Evolutionary conservation across 192 early-diverging fungal species (phyloP).

Genomic region (Gamsiella multidivaricata): DNA sequence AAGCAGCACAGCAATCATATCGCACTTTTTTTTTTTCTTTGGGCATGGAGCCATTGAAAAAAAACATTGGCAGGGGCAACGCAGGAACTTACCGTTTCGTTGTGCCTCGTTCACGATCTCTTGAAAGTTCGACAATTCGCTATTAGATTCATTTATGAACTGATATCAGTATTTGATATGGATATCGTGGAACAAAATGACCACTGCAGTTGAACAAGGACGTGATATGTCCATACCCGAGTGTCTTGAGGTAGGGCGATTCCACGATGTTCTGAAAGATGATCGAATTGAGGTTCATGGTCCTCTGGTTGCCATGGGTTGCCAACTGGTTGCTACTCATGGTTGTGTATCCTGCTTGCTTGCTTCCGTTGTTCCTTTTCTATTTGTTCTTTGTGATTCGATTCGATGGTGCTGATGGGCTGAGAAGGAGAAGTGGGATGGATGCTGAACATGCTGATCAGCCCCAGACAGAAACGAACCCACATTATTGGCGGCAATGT

Average conservation of each 20-base stretch:
- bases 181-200: no score
- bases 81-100: constrained; percentile 53
- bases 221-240: constrained; percentile 66
- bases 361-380: neutral
- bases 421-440: neutral
- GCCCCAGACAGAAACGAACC: no score
- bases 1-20: neutral
- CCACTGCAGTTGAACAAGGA: no score
- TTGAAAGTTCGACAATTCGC: constrained; percentile 28
- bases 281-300: constrained; percentile 86
- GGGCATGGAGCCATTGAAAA: neutral
- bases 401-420: neutral
- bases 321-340: constrained; percentile 65
- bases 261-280: constrained; percentile 77
- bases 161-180: no score
- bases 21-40: neutral
- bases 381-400: neutral
- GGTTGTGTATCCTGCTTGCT: neutral
- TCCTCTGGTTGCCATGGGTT: constrained; percentile 78
- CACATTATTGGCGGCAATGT: no score
- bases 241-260: constrained; percentile 78
- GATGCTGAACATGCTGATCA: neutral
- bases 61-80: no score
- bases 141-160: neutral
- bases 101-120: constrained; percentile 44